A percentile compares a stretch with the other conserved stretches of the same genome.
Evolutionary conservation across 1,139 yeast species (phyloP).

Genomic region (Casaregolazyma lundiana): DNA sequence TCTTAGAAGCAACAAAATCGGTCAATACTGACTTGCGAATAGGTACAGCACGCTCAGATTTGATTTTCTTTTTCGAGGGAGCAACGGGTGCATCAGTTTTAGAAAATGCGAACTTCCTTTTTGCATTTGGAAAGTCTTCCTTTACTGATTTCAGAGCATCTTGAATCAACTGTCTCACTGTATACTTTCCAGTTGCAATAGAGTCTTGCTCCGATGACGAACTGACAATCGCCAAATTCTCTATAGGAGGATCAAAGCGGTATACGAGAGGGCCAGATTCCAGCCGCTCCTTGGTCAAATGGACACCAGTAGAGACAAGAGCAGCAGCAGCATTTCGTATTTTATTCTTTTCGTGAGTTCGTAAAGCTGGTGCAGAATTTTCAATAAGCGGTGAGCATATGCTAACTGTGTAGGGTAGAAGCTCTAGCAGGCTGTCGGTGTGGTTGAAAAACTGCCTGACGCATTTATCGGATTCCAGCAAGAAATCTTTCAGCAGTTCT

Average conservation of each 20-base stretch:
- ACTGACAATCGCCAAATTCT: conserved; percentile 28
- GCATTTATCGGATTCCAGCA: conserved; percentile 17
- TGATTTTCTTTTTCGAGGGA: background rate
- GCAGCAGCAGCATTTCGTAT: conserved; percentile 25
- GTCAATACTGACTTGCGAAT: background rate
- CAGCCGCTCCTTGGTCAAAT: conserved; percentile 26
- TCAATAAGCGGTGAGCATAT: conserved; percentile 29
- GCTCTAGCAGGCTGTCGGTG: conserved; percentile 25
- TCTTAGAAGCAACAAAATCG: conserved; percentile 13
- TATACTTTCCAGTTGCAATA: conserved; percentile 29
- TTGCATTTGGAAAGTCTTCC: conserved; percentile 4
- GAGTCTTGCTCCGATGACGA: conserved; percentile 20
- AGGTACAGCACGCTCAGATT: background rate
- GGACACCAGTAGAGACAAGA: conserved; percentile 27
- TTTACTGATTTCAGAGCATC: conserved; percentile 17
- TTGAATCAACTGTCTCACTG: conserved; percentile 26
- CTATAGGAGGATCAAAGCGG: conserved; percentile 36
- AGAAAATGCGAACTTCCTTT: conserved; percentile 14
- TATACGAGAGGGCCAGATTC: conserved; percentile 31
- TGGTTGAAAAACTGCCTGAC: conserved; percentile 24
- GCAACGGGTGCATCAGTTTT: conserved; percentile 8
- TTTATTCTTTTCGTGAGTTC: conserved; percentile 22
- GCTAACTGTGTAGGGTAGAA: conserved; percentile 30
- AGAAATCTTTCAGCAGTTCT: conserved; percentile 27
- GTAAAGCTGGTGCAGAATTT: conserved; percentile 18